phyloP scores from a whole-genome alignment of 1,139 yeast species.

The Magnusiomyces fungicola region DNA sequence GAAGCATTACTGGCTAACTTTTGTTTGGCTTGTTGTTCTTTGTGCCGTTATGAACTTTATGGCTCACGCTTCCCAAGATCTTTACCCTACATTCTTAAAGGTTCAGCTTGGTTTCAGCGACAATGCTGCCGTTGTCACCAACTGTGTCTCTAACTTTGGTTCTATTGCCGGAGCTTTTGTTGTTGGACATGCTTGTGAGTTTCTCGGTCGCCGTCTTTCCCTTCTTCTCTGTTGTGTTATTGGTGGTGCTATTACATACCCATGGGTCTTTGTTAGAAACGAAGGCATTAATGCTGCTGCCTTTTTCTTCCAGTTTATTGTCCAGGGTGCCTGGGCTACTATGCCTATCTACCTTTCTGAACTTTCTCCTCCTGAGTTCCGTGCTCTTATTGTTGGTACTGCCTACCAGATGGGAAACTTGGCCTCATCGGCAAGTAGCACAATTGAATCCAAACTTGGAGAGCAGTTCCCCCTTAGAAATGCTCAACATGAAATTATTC shows the following conservation, averaged over 20 bases:
- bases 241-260: conserved; percentile 63
- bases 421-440: conserved; percentile 75
- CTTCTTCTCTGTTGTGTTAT: conserved; percentile 52
- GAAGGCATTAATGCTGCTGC: conserved; percentile 65
- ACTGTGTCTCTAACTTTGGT: conserved; percentile 63
- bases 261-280: conserved; percentile 57
- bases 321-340: conserved; percentile 88
- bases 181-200: conserved; percentile 54
- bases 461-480: conserved; percentile 50
- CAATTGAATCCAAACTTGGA: conserved; percentile 73
- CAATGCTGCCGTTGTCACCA: conserved; percentile 56
- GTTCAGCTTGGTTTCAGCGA: conserved; percentile 45
- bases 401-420: conserved; percentile 80
- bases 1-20: conserved; percentile 34
- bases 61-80: conserved; percentile 70
- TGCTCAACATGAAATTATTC: conserved; percentile 22
- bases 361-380: conserved; percentile 69
- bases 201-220: conserved; percentile 53
- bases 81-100: conserved; percentile 58
- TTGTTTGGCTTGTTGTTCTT: conserved; percentile 46
- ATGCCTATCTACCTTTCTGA: conserved; percentile 73
- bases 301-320: conserved; percentile 71
- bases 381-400: conserved; percentile 66
- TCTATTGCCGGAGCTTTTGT: conserved; percentile 59
- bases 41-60: conserved; percentile 63